Conservation (phyloP, 1,139 yeast genomes). For the Candida labiduridarum region DNA sequence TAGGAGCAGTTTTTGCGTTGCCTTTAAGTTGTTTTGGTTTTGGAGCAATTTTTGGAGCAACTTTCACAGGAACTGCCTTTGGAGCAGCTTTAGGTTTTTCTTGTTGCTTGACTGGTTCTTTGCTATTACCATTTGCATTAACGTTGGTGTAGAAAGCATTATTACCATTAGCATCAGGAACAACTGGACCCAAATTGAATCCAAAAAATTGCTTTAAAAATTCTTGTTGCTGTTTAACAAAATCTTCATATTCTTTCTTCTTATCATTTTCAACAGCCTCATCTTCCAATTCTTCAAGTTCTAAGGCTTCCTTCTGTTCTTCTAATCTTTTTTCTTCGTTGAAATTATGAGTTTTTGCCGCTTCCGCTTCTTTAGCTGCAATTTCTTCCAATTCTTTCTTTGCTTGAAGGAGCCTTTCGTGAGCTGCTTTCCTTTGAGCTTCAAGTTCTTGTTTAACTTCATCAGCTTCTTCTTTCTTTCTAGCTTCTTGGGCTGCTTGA, state of each 20-base stretch:
- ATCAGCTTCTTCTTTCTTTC: constrained; percentile 11
- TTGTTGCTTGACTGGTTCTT: constrained; percentile 1
- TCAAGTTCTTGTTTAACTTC: constrained; percentile 17
- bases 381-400: constrained; percentile 19
- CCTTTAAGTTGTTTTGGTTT: constrained; percentile 10
- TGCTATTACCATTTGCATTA: background rate
- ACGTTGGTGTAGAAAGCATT: constrained; percentile 2
- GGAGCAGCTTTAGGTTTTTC: constrained; percentile 11
- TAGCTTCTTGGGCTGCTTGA: constrained; percentile 12
- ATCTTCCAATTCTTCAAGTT: constrained; percentile 9
- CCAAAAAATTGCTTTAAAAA: constrained; percentile 25
- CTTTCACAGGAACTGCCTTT: background rate
- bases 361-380: constrained; percentile 18
- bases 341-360: constrained; percentile 14
- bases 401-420: constrained; percentile 9
- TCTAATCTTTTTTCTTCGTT: constrained; percentile 8
- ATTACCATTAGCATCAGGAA: constrained; percentile 3
- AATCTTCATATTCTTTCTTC: constrained; percentile 15
- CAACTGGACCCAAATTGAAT: constrained; percentile 14
- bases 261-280: constrained; percentile 22
- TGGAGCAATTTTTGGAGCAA: constrained; percentile 9
- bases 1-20: constrained; percentile 19
- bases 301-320: constrained; percentile 8
- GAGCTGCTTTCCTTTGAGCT: constrained; percentile 18
- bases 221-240: constrained; percentile 21